phyloP scores from a whole-genome alignment of 768 basidiomycete species.

The Agaricus blazei region DNA sequence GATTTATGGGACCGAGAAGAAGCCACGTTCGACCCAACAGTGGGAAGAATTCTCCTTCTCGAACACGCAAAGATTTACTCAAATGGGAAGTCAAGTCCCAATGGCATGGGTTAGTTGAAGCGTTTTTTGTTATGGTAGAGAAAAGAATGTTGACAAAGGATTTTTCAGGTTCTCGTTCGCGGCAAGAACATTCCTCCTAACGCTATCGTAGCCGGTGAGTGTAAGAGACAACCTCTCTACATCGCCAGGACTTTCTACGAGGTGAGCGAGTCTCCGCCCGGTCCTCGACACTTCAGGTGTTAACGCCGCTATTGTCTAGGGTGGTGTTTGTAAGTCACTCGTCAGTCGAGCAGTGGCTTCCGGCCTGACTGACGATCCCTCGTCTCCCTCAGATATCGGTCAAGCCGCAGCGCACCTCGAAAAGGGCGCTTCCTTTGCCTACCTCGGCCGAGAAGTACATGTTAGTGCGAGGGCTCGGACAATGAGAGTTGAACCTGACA shows the following conservation, averaged over 20 bases:
- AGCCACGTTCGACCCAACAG: slow-evolving; percentile 16
- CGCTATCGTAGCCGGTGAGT: slow-evolving; percentile 17
- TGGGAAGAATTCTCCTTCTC: slow-evolving; percentile 16
- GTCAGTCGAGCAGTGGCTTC: neutral
- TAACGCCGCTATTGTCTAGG: neutral
- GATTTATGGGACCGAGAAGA: slow-evolving; percentile 14
- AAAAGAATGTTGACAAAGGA: neutral
- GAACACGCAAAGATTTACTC: slow-evolving; percentile 12
- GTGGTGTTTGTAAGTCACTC: slow-evolving; percentile 5
- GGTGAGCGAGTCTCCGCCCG: slow-evolving; percentile 1
- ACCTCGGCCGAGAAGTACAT: slow-evolving; percentile 18
- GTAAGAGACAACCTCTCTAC: slow-evolving; percentile 15
- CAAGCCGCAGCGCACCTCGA: slow-evolving; percentile 17
- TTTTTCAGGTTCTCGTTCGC: slow-evolving; percentile 12
- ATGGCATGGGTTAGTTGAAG: slow-evolving; percentile 17
- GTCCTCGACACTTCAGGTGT: neutral
- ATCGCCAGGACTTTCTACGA: slow-evolving; percentile 19
- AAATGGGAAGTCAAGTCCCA: slow-evolving; percentile 15
- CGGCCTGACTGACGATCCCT: too few relatives aligned
- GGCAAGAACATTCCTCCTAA: slow-evolving; percentile 17
- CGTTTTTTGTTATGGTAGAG: neutral
- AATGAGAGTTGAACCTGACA: neutral
- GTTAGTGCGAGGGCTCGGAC: slow-evolving; percentile 1
- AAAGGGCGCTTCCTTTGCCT: slow-evolving; percentile 18
- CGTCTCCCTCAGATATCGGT: slow-evolving; percentile 13